These are phyloP conservation scores for Solanum chiquidenum DNA, from an alignment of 257 asterid species.

Conservation along the genomic window DNA sequence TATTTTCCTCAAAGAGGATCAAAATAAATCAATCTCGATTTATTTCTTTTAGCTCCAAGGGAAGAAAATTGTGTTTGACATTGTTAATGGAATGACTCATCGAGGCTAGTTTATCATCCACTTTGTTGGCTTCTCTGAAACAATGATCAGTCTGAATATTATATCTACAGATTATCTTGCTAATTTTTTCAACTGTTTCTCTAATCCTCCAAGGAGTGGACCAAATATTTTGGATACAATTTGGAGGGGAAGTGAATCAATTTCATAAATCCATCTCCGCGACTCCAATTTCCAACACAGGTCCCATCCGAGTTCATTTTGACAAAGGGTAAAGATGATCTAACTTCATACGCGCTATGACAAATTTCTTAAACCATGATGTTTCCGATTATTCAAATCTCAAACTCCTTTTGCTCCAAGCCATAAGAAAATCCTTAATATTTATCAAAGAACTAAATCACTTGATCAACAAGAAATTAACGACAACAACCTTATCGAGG, in stretches of 20 bases:
- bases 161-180: rapidly evolving
- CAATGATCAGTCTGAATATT: neutral
- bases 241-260: neutral
- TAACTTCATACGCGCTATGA: neutral
- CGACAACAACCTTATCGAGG: too few relatives aligned
- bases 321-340: neutral
- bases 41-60: rapidly evolving
- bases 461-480: too few relatives aligned
- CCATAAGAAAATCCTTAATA: too few relatives aligned
- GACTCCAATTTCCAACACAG: neutral
- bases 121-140: neutral
- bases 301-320: neutral
- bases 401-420: too few relatives aligned
- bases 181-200: neutral
- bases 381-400: too few relatives aligned
- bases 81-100: neutral
- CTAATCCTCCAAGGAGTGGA: neutral
- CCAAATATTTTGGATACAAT: neutral
- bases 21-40: neutral
- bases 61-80: neutral
- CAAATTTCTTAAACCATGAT: too few relatives aligned
- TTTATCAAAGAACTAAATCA: too few relatives aligned
- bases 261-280: neutral
- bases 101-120: neutral
- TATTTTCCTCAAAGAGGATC: neutral